Base-by-base conservation (phyloP, 192 early-diverging fungal genomes). In the Helicostylum pulchrum region DNA sequence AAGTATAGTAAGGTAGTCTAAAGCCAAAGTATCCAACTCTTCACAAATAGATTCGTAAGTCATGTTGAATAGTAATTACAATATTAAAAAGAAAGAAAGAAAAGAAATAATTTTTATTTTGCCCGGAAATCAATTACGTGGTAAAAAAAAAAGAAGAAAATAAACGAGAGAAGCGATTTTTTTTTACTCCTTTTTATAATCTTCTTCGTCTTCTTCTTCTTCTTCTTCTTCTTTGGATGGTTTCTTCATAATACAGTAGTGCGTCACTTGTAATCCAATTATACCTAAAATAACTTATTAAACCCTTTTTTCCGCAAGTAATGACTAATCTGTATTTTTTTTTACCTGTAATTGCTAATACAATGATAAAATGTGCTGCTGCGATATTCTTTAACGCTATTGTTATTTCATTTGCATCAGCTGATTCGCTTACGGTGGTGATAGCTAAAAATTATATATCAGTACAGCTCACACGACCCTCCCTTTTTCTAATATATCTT, bases 331-430 rank as follows among this genome's bases (percentile, higher is more conserved):
- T 2, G 14, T 4, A 39, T 17, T 26, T 26, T 2, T 26, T 4
- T 10, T 17, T 21, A 68, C 66, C 66, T 53, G 66, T 68, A 17
- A 68, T 61, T 11, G 66, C 66, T n/a, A 61, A 46, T 36, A 68
- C 66, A 47, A 68, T 68, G 51, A 68, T 61, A 53, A 61, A 61
- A 36, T 68, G 66, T 15, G 66, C 66, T 43, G 50, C 66, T 26
- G 66, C 66, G 39, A 68, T 68, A 45, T 61, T 61, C 50, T 68
- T 68, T 7, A 68, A 42, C 9, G 66, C 49, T 12, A 49, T 53
- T 15, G 26, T 54, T 19, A 68, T 53, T 30, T 53, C 58, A n/a
- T 61, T 31, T 0, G 53, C 21, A 61, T 68, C 51, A 32, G 32
- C 53, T 31, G 66, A 68, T 12, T 9, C 36, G 17, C 58, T 61